phyloP scores from a whole-genome alignment of 148 eudicot genomes.

The Suaeda aralocaspica region DNA sequence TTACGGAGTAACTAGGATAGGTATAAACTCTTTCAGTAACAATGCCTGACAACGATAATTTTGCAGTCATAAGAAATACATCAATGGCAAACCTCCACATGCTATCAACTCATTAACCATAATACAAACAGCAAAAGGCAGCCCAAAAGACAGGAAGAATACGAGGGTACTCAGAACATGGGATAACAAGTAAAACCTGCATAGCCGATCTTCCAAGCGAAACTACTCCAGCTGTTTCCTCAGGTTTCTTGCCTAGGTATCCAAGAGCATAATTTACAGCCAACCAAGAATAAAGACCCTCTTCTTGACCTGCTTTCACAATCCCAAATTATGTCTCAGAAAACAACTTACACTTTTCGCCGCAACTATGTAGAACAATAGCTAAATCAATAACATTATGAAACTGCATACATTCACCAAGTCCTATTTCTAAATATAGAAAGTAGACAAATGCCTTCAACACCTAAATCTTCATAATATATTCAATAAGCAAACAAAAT shows the following conservation, averaged over 20 bases:
- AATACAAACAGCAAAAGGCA: background rate
- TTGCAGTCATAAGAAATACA: background rate
- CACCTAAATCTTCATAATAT: too few relatives aligned
- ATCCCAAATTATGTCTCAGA: background rate
- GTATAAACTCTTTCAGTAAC: background rate
- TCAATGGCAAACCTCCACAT: background rate
- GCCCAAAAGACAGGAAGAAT: constrained; percentile 1
- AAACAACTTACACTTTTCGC: too few relatives aligned
- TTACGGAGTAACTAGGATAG: background rate
- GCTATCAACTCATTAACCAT: background rate
- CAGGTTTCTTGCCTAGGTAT: constrained; percentile 39
- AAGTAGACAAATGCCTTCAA: too few relatives aligned
- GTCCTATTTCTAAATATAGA: too few relatives aligned
- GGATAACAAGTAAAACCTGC: constrained; percentile 33
- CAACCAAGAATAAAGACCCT: constrained; percentile 46
- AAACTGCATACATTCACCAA: background rate
- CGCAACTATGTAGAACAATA: too few relatives aligned
- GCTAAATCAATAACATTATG: background rate
- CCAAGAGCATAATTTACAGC: constrained; percentile 52
- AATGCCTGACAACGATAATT: background rate
- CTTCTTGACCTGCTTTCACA: constrained; percentile 34
- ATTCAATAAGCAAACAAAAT: too few relatives aligned
- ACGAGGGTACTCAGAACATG: background rate
- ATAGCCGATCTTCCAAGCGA: constrained; percentile 43
- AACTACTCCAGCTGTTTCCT: constrained; percentile 45